Evolutionary conservation across 768 basidiomycete species (phyloP), one percentile per base, ranked within the genome.

Genomic region (Pisolithus orientalis): DNA sequence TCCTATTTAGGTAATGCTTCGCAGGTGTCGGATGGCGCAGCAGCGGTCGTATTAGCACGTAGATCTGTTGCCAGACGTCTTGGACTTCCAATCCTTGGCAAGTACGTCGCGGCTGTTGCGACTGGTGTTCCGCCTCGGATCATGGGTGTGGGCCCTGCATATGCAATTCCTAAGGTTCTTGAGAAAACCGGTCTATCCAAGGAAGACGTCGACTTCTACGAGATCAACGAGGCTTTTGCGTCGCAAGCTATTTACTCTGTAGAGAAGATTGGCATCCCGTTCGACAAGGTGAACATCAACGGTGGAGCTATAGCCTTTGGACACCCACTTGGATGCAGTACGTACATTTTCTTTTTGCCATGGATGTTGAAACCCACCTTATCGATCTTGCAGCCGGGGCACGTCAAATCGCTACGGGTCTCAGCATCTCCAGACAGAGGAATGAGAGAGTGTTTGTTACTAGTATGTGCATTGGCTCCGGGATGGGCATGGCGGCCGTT

Each of bases 201-300:
- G 53, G 71, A 79, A 42, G 93, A 94, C 60, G 73, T 95, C 58
- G 93, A 95, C 71, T 90, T 94, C 64, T 95, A 75, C 70, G 90
- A 94, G 72, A 91, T 92, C 69, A 94, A 94, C 65, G 91, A 93
- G 69, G 91, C 92, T 29, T 94, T 93, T 64, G 90, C 92, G 27
- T 82, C 79, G 27, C 88, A 90, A 66, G 90, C 90, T 2, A 72
- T 94, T 42, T 90, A 85, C 71, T 79, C 73, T 44, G 68, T 93
- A 29, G 70, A 88, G 57, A 78, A 80, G 57, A 69, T 95, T 49
- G 80, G 80, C 25, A 80, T 94, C 56, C 78, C 83, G 3, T 78
- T 74, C 54, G 79, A 82, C 60, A 94, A 90, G 70, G 90, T 95
- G 44, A 95, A 95, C 73, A 65, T 86, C 34, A 78, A 85, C 54